Base-by-base conservation (phyloP, 179 eudicot genomes). In the Silene coronaria region DNA sequence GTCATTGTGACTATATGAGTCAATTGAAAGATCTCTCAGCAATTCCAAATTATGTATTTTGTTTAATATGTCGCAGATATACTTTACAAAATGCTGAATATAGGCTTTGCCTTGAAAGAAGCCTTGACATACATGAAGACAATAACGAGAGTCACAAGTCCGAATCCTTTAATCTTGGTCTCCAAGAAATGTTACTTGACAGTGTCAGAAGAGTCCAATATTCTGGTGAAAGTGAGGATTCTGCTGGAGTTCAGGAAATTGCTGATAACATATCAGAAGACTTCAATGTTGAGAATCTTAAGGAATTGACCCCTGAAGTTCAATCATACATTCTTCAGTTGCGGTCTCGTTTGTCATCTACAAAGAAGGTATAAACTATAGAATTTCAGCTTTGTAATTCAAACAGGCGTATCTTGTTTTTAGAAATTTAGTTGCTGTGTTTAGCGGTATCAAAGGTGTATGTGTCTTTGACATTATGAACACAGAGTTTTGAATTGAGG, bases 61-160 rank as follows among this genome's bases (percentile, higher is more conserved):
- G 72, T 68, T 75, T 14, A 46, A 71, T 55, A 16, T 62, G 63
- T 38, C 86, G 85, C 92, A 94, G 98, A 84, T 91, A 94, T 85
- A 91, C 98, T 28, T 83, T 94, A 74, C 80, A 91, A 75, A 94
- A 94, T 88, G 98, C 96, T 76, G 98, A 94, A 84, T 89, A 88
- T 75, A 90, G 98, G 85, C 97, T 94, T 60, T 91, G 93, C 76
- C 92, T 94, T 73, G 97, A 94, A 79, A 90, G 84, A 81, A 94
- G 86, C 85, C 87, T 94, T 82, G 98, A 83, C 67, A 85, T 86
- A 17, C 70, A 85, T 60, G 96, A 83, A 57, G 90, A 81, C 70
- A 65, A 30, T 72, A 55, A n/a, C 68, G 90, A 84, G 71, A 80
- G 77, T 71, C 79, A 82, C 17, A 81, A 75, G 66, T 67, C 77